Base-by-base conservation (phyloP, 805 yeast species). In the Saturnispora saitoi region DNA sequence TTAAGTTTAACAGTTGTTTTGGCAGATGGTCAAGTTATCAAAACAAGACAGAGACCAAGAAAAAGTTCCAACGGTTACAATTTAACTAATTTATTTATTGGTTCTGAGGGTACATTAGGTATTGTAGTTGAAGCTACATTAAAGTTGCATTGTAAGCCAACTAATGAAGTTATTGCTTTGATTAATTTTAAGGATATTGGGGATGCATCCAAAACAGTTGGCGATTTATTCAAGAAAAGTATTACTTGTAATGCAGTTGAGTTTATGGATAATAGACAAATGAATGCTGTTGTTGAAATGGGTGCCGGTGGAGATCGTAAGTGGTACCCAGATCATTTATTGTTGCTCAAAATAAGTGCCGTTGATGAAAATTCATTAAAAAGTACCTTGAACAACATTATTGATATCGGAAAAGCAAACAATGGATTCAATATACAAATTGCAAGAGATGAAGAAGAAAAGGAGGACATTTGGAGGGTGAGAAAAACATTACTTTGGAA, bases 11-110 rank as follows among this genome's bases (percentile, higher is more conserved):
- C 86, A 0, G 86, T 85, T 24, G 91, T 86, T 7, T 65, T 85
- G 28, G 87, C 93, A 4, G 95, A 86, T 64, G 93, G 95, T 1
- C 80, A 88, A 1, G 67, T 86, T 15, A 70, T 86, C 45, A 85
- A 81, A 64, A 86, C 95, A 0, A 78, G 78, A 56, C 80, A 76
- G 54, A 72, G 93, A 60, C 88, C 93, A 3, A 72, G 85, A 56
- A 85, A 86, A 58, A 76, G 88, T 2, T 76, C 86, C 51, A 89
- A 90, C 22, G 93, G 95, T 7, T 85, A 85, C 61, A 84, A 83
- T 58, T 67, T 85, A 60, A 86, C 85, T 43, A 81, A 83, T n/a
- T 63, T 85, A 50, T 83, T 85, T 59, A 70, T 81, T 45, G 93
- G 95, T 0, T 73, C 83, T 40, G 93, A 86, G 57, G 93, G 95